Evolutionary conservation across 208 protist species (phyloP), one percentile per base, ranked within the genome.

Genomic region (Blastocrithidia nonstop): DNA sequence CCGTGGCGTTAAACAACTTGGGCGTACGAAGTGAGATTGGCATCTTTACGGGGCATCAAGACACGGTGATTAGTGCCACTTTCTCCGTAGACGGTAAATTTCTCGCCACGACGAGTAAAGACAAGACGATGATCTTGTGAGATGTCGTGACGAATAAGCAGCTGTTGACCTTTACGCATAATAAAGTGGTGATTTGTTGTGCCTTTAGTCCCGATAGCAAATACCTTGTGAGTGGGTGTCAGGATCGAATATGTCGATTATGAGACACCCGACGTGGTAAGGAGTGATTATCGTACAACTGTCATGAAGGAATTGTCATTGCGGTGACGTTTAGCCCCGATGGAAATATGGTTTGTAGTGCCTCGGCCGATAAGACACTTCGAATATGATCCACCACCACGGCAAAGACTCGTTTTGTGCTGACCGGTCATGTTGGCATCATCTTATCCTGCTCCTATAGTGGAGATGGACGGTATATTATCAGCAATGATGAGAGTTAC

Each of bases 131-230:
- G 60, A 77, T 83, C n/a, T 35, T 93, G 40, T 93, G 85, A 81
- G 85, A 93, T 37, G 78, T 83, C 33, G 66, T 73, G 45, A 82
- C 78, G 15, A 69, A 65, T 13, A 88, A 89, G 61, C 43, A 72
- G 29, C 33, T 93, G 25, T 57, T 75, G 9, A 71, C 64, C 29
- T 78, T 87, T 24, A 43, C 61, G 33, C 85, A 93, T 46, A 66
- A 69, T 6, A 86, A 85, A 49, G 78, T 88, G 21, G 81, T 89
- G 16, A 90, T 93, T 45, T 93, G 85, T 58, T 93, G 85, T 49
- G 71, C 68, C 50, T 93, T 93, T 50, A 58, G 58, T n/a, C 73
- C 76, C 2, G 81, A 93, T 44, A 80, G 73, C 57, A 85, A 80
- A 46, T 71, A 61, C 33, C 41, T 93, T 5, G 78, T 82, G 11